These are phyloP conservation scores for Leptodermis oblonga DNA, from an alignment of 257 asterid species.

Conservation along the genomic window DNA sequence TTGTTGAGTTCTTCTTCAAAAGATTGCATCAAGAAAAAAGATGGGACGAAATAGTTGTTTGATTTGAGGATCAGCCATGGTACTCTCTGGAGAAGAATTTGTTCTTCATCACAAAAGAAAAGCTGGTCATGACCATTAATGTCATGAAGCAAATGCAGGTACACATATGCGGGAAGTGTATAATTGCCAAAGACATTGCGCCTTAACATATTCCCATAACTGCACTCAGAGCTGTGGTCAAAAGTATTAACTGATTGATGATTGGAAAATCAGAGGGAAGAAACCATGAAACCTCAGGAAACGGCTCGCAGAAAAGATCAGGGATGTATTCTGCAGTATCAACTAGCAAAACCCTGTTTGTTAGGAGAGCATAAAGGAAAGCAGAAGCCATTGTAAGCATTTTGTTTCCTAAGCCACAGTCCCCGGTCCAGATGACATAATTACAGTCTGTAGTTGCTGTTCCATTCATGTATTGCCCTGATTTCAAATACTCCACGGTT, in stretches of 20 bases:
- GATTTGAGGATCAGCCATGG: constrained; percentile 67
- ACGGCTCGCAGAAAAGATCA: constrained; percentile 85
- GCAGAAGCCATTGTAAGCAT: constrained; percentile 64
- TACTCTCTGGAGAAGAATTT: constrained; percentile 33
- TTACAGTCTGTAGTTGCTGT: constrained; percentile 40
- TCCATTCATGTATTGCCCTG: constrained; percentile 24
- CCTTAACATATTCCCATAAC: constrained; percentile 57
- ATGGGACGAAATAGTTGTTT: constrained; percentile 61
- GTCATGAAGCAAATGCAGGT: constrained; percentile 64
- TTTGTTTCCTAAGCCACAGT: constrained; percentile 71
- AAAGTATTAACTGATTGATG: constrained; percentile 30
- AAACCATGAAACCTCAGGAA: constrained; percentile 73
- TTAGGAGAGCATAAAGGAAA: constrained; percentile 82
- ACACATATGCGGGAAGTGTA: constrained; percentile 34
- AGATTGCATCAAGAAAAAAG: constrained; percentile 58
- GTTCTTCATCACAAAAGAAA: constrained; percentile 68
- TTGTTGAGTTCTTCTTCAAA: constrained; percentile 48
- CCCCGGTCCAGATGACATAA: constrained; percentile 63
- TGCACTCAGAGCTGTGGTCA: constrained; percentile 41
- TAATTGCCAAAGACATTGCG: constrained; percentile 14
- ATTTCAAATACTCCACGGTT: constrained; percentile 42
- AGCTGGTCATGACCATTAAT: constrained; percentile 55
- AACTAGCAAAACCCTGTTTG: constrained; percentile 70
- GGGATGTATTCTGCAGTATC: constrained; percentile 53
- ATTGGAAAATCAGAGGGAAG: constrained; percentile 69